phyloP scores from a whole-genome alignment of 768 basidiomycete species.

The Psilocybe cubensis region DNA sequence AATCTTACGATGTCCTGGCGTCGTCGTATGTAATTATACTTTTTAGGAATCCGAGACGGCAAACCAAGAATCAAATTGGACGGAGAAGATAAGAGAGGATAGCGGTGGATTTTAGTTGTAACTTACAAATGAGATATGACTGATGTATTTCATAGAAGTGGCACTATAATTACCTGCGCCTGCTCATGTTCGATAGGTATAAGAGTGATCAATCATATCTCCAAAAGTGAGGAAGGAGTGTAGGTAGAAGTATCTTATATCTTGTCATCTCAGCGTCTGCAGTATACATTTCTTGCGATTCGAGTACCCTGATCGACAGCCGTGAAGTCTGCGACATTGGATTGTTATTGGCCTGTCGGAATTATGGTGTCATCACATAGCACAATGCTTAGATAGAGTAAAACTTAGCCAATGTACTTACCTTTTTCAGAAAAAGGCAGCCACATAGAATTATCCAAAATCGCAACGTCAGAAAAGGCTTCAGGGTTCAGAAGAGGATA shows the following conservation, averaged over 20 bases:
- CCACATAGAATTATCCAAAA: slow-evolving; percentile 7
- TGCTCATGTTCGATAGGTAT: no score
- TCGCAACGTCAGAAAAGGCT: neutral
- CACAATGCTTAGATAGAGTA: neutral
- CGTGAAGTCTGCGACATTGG: neutral
- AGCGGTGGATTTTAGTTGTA: no score
- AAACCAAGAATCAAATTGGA: no score
- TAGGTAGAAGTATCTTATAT: no score
- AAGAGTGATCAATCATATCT: no score
- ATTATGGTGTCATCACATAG: no score
- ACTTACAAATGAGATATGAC: no score
- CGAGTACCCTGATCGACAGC: neutral
- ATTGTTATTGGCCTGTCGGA: neutral
- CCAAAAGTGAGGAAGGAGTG: no score
- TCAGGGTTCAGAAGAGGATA: no score
- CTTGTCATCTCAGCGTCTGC: neutral
- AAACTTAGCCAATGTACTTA: neutral
- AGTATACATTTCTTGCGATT: neutral
- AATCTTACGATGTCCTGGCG: neutral
- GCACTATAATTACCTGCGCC: no score
- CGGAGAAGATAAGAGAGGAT: no score
- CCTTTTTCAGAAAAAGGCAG: neutral
- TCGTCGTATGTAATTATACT: neutral
- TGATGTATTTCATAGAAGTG: no score
- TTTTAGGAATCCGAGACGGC: neutral